Evolutionary conservation across 225 moss, liverwort and hornwort genomes (phyloP).

Genomic region (Sphagnum contortum): DNA sequence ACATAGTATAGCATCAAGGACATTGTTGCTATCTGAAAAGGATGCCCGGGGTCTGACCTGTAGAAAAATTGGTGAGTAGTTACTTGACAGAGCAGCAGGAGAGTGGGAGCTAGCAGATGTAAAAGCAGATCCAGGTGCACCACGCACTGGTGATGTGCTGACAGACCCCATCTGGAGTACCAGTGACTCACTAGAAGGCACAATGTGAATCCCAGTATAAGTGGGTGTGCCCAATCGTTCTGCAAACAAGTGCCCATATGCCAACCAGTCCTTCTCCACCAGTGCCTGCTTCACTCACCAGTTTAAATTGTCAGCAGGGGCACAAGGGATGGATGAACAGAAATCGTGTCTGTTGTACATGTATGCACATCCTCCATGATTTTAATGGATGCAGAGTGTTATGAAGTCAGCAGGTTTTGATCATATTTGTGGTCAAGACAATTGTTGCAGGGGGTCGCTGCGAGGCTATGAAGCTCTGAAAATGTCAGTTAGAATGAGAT

Average conservation of each 20-base stretch:
- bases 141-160: conserved; percentile 57
- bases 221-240: conserved; percentile 87
- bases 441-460: too few relatives aligned
- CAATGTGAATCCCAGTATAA: conserved; percentile 47
- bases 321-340: too few relatives aligned
- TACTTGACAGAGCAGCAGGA: conserved; percentile 58
- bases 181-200: conserved; percentile 43
- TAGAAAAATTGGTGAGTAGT: conserved; percentile 80
- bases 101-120: conserved; percentile 22
- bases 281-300: conserved; percentile 43
- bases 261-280: conserved; percentile 95
- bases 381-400: too few relatives aligned
- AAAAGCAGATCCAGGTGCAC: conserved; percentile 33
- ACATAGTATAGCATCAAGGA: not conserved
- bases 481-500: too few relatives aligned
- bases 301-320: too few relatives aligned
- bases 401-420: too few relatives aligned
- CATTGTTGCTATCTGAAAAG: too few relatives aligned
- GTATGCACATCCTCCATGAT: too few relatives aligned
- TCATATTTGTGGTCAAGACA: too few relatives aligned
- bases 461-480: too few relatives aligned
- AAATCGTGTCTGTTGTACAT: too few relatives aligned
- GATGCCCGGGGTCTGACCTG: conserved; percentile 39
- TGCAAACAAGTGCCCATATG: conserved; percentile 92
- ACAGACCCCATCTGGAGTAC: conserved; percentile 33